Evolutionary conservation across 176 grass and related monocot genomes (phyloP).

Genomic region (maize (Zea mays)): Zm-B73-REFERENCE-NAM-5.0 NC_050097.1:198384501-198385000

Average conservation of each 20-base stretch:
- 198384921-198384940: slow-evolving; percentile 66
- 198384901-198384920: neutral
- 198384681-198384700: neutral
- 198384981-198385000: slow-evolving; percentile 61
- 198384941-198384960: neutral
- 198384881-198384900: slow-evolving; percentile 26
- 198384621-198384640: neutral
- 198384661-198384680: neutral
- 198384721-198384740: neutral
- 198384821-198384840: neutral
- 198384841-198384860: neutral
- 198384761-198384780: neutral
- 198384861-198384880: neutral
- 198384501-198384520: neutral
- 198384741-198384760: neutral
- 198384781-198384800: neutral
- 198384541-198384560: neutral
- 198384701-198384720: neutral
- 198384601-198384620: neutral
- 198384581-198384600: neutral
- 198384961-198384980: neutral
- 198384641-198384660: neutral
- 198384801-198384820: neutral
- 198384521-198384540: neutral
- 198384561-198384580: neutral